These are phyloP conservation scores for Sarcodon sp. DNA, from an alignment of 768 basidiomycete species.

Conservation along the genomic window DNA sequence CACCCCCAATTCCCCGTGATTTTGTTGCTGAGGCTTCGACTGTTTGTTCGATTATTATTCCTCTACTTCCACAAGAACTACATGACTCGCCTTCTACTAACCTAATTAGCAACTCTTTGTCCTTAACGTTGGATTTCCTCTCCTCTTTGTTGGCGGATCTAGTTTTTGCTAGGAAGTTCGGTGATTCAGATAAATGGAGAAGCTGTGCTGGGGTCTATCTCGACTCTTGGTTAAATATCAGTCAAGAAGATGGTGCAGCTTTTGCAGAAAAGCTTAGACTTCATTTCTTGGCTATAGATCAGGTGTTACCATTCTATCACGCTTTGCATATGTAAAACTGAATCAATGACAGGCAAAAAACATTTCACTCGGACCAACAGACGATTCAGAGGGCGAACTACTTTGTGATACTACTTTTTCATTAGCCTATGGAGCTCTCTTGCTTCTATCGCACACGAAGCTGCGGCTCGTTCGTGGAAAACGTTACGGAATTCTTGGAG, in stretches of 20 bases:
- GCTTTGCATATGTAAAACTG: background rate
- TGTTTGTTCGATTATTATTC: conserved; percentile 41
- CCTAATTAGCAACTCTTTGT: conserved; percentile 42
- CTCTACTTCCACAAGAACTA: conserved; percentile 41
- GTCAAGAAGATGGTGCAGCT: conserved; percentile 27
- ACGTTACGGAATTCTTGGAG: conserved; percentile 89
- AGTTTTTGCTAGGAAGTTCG: conserved; percentile 42
- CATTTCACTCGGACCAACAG: conserved; percentile 24
- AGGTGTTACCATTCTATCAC: conserved; percentile 24
- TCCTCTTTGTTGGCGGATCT: conserved; percentile 71
- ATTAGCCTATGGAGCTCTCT: conserved; percentile 87
- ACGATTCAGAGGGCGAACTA: conserved; percentile 68
- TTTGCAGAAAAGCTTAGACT: conserved; percentile 55
- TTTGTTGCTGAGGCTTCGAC: conserved; percentile 47
- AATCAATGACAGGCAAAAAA: conserved; percentile 38
- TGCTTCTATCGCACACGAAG: conserved; percentile 88
- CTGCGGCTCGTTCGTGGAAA: conserved; percentile 82
- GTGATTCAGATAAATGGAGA: conserved; percentile 45
- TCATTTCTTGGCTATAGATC: conserved; percentile 70
- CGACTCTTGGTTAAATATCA: conserved; percentile 45
- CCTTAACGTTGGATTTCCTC: conserved; percentile 53
- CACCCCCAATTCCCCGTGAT: conserved; percentile 61
- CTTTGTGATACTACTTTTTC: conserved; percentile 92
- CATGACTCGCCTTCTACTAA: conserved; percentile 31
- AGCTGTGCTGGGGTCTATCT: conserved; percentile 66